Evolutionary conservation across 1,284 basidiomycete genomes (phyloP), one percentile per base, ranked within the genome.

Genomic region (Phellinidium pouzarii): DNA sequence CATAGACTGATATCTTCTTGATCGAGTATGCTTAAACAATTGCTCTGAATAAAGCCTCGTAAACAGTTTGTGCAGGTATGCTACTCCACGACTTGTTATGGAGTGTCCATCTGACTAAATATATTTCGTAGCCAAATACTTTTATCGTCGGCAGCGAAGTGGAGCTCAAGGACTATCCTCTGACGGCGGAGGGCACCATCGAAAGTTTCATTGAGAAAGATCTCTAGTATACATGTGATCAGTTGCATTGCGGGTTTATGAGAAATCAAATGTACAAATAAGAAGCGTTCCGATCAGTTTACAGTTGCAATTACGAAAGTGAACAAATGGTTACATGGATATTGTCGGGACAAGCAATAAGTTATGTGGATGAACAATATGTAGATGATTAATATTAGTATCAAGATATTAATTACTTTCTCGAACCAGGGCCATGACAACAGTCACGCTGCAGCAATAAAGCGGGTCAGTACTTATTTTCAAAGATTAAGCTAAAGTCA

Each of bases 141-240:
- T 71, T 83, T 59, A 59, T 91, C 44, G 74, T 76, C 46, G 68
- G 80, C 55, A 82, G 71, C 27, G 78, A 86, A 59, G 84, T 88
- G 27, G 68, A 80, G 56, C 68, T 92, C 55, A 87, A 81, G 66
- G 88, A 91, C 61, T 92, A 91, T 63, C 79, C 84, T 4, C 68
- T 85, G 45, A 87, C 80, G 2, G 61, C 76, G 4, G 80, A 77
- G 17, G 90, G 90, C 27, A 74, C 82, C 23, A 87, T 92, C 52
- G 77, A 89, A 67, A 88, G 86, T 61, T 87, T 86, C 69, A 79
- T 92, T 56, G 88, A 91, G 64, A 73, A 85, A 50, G 74, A 72
- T 46, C 64, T 89, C 52, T 87, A 62, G 68, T 26, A 34, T 34
- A 11, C 14, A 34, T 11, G 14, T 7, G 3, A 8, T 34, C 14